These are phyloP conservation scores for Lentinus tigrinus DNA, from an alignment of 768 basidiomycete genomes.

Conservation along the genomic window DNA sequence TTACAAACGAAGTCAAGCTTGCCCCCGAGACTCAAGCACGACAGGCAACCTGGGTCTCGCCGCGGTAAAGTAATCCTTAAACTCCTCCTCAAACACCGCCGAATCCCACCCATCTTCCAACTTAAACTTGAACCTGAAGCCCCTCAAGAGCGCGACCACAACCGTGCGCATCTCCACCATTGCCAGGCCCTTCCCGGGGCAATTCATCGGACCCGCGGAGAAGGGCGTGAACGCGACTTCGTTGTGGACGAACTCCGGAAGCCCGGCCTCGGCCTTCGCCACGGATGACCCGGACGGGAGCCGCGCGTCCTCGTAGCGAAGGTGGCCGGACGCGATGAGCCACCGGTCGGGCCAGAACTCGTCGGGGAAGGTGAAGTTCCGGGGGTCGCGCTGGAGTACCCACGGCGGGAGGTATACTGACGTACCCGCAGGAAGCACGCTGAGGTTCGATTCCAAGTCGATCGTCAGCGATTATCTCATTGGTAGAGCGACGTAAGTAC, in stretches of 20 bases:
- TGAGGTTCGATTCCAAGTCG: no score
- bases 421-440: conserved; percentile 34
- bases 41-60: conserved; percentile 25
- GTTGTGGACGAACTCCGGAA: conserved; percentile 20
- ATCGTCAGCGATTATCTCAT: no score
- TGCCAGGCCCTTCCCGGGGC: conserved; percentile 48
- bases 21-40: no score
- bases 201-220: conserved; percentile 48
- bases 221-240: conserved; percentile 40
- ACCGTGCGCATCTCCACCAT: conserved; percentile 34
- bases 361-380: conserved; percentile 42
- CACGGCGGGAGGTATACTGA: conserved; percentile 35
- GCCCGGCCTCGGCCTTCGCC: background rate
- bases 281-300: background rate
- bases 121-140: conserved; percentile 30
- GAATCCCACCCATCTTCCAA: conserved; percentile 30
- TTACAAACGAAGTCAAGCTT: no score
- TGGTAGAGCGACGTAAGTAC: no score
- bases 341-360: conserved; percentile 45
- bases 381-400: conserved; percentile 41
- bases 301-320: background rate
- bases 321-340: conserved; percentile 25
- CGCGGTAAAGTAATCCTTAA: conserved; percentile 30
- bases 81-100: conserved; percentile 24
- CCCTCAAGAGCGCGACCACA: conserved; percentile 31